These are phyloP conservation scores for Zalaria obscura DNA, from an alignment of 2,329 filamentous ascomycete genomes.

Conservation along the genomic window DNA sequence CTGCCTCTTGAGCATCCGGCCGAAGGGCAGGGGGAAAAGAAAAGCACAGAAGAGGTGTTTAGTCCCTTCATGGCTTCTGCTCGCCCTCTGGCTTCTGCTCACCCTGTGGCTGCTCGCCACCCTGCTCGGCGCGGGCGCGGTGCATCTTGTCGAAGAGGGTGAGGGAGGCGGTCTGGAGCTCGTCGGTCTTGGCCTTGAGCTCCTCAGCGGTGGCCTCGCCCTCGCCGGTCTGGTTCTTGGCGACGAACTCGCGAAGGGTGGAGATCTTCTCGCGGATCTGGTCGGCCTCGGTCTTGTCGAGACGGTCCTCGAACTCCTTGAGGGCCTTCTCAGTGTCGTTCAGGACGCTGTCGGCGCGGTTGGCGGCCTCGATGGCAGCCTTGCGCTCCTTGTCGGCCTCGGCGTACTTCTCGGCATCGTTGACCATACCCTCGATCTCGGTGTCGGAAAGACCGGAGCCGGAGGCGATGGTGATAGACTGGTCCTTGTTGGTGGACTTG, in stretches of 20 bases:
- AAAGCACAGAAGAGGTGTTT: background rate
- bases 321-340: constrained; percentile 98
- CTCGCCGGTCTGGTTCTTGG: constrained; percentile 91
- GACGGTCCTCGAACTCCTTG: constrained; percentile 88
- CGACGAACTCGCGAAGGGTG: constrained; percentile 64
- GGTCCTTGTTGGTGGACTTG: constrained; percentile 98
- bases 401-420: constrained; percentile 93
- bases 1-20: too few species aligned
- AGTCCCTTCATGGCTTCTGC: constrained; percentile 49
- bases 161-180: constrained; percentile 88
- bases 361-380: constrained; percentile 85
- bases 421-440: constrained; percentile 95
- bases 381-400: constrained; percentile 96
- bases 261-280: constrained; percentile 94
- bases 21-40: background rate
- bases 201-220: constrained; percentile 72
- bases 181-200: constrained; percentile 97
- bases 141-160: constrained; percentile 99
- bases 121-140: constrained; percentile 60
- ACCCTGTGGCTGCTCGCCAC: constrained; percentile 28
- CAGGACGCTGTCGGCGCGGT: constrained; percentile 88
- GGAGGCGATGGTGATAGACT: constrained; percentile 97
- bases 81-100: constrained; percentile 44
- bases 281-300: constrained; percentile 93
- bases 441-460: constrained; percentile 89